phyloP scores from a whole-genome alignment of 371 early-diverging fungal species.

The Batkoa obscura region DNA sequence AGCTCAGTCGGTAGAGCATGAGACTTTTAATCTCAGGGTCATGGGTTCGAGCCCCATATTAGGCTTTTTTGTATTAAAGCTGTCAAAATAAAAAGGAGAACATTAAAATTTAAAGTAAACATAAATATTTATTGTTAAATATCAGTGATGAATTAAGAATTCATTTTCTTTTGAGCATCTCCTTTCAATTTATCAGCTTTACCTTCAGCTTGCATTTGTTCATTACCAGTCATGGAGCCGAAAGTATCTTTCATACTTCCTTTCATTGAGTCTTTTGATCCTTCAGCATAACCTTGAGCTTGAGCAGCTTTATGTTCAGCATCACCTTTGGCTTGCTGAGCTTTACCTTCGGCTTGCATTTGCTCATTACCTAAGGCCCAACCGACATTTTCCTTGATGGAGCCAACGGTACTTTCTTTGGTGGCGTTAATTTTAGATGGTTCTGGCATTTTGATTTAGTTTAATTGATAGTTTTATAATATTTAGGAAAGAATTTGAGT shows the following conservation, averaged over 20 bases:
- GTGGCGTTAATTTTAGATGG: conserved; percentile 5
- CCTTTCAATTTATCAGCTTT: conserved; percentile 18
- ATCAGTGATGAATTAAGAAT: neutral
- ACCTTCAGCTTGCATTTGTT: conserved; percentile 17
- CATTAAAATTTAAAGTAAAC: no score
- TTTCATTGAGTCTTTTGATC: conserved; percentile 14
- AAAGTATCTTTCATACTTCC: conserved; percentile 20
- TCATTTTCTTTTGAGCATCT: conserved; percentile 10
- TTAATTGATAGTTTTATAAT: neutral
- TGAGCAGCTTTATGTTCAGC: conserved; percentile 11
- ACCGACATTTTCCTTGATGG: conserved; percentile 14
- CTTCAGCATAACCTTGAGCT: conserved; percentile 9
- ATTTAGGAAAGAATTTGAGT: neutral
- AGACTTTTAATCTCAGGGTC: no score
- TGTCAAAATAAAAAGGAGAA: no score
- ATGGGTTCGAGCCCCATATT: no score
- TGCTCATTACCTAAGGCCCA: conserved; percentile 9
- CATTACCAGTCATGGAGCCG: conserved; percentile 18
- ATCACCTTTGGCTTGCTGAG: conserved; percentile 12
- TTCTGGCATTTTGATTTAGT: neutral
- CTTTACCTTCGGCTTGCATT: conserved; percentile 10
- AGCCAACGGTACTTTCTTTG: conserved; percentile 11
- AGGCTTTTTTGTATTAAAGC: no score
- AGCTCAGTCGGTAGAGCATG: no score
- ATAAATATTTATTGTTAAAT: neutral